phyloP scores from a whole-genome alignment of 2,329 filamentous ascomycete species.

The Exophiala viscosa region DNA sequence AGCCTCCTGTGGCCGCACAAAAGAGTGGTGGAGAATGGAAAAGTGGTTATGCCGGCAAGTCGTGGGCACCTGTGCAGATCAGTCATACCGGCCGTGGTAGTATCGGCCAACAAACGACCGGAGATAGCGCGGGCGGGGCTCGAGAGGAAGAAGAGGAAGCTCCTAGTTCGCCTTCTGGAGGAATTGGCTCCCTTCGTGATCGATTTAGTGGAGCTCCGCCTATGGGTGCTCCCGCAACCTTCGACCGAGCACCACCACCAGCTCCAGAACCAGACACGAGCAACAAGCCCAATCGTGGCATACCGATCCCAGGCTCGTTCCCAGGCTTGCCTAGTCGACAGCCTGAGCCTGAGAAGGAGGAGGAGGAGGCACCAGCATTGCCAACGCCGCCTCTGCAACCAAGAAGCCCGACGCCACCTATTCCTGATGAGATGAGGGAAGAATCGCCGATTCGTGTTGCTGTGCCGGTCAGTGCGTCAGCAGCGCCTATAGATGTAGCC shows the following conservation, averaged over 20 bases:
- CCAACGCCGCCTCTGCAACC: slow-evolving; percentile 41
- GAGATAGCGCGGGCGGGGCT: slow-evolving; percentile 40
- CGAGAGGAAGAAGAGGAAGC: slow-evolving; percentile 47
- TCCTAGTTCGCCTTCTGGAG: slow-evolving; percentile 57
- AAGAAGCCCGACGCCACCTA: slow-evolving; percentile 48
- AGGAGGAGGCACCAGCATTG: slow-evolving; percentile 42
- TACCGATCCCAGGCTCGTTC: slow-evolving; percentile 75
- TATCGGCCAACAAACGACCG: slow-evolving; percentile 62
- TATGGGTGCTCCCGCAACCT: slow-evolving; percentile 55
- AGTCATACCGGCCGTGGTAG: slow-evolving; percentile 65
- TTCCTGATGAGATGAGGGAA: slow-evolving; percentile 47
- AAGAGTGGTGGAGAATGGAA: slow-evolving; percentile 79
- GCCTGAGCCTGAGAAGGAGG: slow-evolving; percentile 47
- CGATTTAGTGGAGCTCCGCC: slow-evolving; percentile 75
- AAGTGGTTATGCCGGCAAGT: slow-evolving; percentile 85
- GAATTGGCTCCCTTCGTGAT: slow-evolving; percentile 72
- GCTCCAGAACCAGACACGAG: slow-evolving; percentile 60
- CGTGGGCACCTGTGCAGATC: slow-evolving; percentile 80
- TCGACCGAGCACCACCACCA: slow-evolving; percentile 45
- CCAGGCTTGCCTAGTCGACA: slow-evolving; percentile 68
- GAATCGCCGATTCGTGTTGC: slow-evolving; percentile 79
- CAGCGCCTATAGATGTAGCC: slow-evolving; percentile 45
- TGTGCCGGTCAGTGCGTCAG: slow-evolving; percentile 66
- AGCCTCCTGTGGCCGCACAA: slow-evolving; percentile 61
- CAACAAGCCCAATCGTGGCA: slow-evolving; percentile 68